These are phyloP conservation scores for Debaryomyces maramus DNA, from an alignment of 805 yeast species.

Conservation along the genomic window DNA sequence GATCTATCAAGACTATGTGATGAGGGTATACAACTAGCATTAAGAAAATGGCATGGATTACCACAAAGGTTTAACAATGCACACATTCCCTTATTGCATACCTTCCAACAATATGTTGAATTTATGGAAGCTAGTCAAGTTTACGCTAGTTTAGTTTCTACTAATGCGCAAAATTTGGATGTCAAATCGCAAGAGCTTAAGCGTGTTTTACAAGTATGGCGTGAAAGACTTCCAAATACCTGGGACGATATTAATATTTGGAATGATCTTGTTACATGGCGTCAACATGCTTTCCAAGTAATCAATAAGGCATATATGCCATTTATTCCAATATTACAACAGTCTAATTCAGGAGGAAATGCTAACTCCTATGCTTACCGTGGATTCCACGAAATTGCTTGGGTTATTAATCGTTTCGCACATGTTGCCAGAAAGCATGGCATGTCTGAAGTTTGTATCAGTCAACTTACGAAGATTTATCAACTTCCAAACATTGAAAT, in stretches of 20 bases:
- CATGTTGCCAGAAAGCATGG: slow-evolving; percentile 97
- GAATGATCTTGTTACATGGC: slow-evolving; percentile 98
- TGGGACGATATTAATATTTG: slow-evolving; percentile 98
- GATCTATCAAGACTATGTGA: slow-evolving; percentile 87
- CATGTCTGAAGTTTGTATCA: slow-evolving; percentile 95
- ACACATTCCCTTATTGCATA: slow-evolving; percentile 85
- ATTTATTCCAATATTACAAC: slow-evolving; percentile 80
- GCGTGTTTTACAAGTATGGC: slow-evolving; percentile 94
- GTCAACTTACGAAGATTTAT: slow-evolving; percentile 88
- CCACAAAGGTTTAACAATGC: slow-evolving; percentile 79
- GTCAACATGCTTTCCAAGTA: slow-evolving; percentile 97
- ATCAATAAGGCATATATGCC: slow-evolving; percentile 94
- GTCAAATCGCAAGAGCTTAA: slow-evolving; percentile 91
- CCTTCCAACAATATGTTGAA: slow-evolving; percentile 96
- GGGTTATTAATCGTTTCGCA: slow-evolving; percentile 97
- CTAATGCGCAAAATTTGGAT: slow-evolving; percentile 90
- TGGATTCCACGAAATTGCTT: slow-evolving; percentile 98
- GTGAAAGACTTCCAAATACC: slow-evolving; percentile 91
- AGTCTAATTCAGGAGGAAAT: slow-evolving; percentile 60
- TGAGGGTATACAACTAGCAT: slow-evolving; percentile 91
- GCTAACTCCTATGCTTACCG: slow-evolving; percentile 93
- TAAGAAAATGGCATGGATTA: slow-evolving; percentile 89
- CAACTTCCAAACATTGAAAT: slow-evolving; percentile 96
- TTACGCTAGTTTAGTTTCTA: slow-evolving; percentile 80
- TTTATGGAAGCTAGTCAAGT: slow-evolving; percentile 97